Evolutionary conservation across 1,284 basidiomycete genomes (phyloP), one percentile per base, ranked within the genome.

Genomic region (Microbotryomycetes sp.): DNA sequence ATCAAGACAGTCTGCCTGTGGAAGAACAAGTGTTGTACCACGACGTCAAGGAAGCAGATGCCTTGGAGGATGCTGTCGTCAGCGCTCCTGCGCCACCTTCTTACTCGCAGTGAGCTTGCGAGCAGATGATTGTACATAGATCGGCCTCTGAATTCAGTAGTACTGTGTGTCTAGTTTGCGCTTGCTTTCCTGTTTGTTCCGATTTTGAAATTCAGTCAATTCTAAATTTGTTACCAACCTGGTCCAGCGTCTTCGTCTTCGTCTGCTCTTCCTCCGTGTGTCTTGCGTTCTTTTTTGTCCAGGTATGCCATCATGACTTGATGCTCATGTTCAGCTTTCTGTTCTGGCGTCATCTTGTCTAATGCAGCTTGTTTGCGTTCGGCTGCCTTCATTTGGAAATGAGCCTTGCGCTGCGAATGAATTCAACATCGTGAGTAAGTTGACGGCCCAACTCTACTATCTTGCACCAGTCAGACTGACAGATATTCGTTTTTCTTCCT

Each of bases 401-500:
- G 58, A n/a, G 46, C 50, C 30, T 64, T 64, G 3, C 54, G 55
- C 52, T 62, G 47, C 29, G 16, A n/a, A 6, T 1, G 6, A 3
- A 4, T 3, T 16, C 7, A 28, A 2, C n/a, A 54, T 36, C 55
- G 6, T 32, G 2, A 30, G 19, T 49, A 30, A 49, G 22, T 6
- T 56, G 26, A 7, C 45, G 45, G 14, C 49, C 29, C 45, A 31
- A 31, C n/a, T 30, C 32, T 42, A 14, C 28, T 4, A 19, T 46
- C 28, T 23, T 56, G 47, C 54, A 55, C 29, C 7, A 1, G 15
- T 26, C 7, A 51, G 56, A 22, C 50, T 47, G 9, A 65, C 63
- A 30, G 58, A 61, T 45, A 62, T 59, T 12, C 64, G 49, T 48
- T 64, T 58, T 46, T 68, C 67, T 45, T 66, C 67, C 22, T 52